These are phyloP conservation scores for Luvunga scandens DNA, from an alignment of 345 rosid species.

Conservation along the genomic window DNA sequence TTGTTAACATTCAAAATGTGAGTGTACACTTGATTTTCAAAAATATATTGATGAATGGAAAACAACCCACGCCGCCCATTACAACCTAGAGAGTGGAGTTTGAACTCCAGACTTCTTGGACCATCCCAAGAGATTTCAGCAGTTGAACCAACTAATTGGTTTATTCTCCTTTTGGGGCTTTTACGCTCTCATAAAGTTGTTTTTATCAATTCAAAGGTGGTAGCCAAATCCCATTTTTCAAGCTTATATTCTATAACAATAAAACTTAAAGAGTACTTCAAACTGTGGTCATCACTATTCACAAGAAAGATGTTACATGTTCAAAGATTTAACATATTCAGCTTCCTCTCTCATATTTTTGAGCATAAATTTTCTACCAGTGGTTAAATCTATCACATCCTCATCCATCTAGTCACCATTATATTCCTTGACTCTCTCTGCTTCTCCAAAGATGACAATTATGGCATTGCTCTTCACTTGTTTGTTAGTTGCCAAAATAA, in stretches of 20 bases:
- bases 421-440: background rate
- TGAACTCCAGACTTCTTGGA: background rate
- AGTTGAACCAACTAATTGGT: background rate
- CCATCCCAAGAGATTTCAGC: background rate
- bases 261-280: background rate
- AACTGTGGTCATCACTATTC: background rate
- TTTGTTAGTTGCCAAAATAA: too few species aligned
- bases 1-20: constrained; percentile 65
- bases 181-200: too few species aligned
- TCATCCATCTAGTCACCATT: background rate
- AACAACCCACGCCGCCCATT: background rate
- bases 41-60: background rate
- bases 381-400: background rate
- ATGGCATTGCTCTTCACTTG: background rate
- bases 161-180: too few species aligned
- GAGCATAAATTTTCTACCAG: background rate
- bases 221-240: background rate
- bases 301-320: background rate
- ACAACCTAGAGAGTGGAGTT: background rate
- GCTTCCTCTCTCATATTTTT: background rate
- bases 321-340: background rate
- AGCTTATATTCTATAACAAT: background rate
- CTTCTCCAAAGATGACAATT: background rate
- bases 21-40: constrained; percentile 21
- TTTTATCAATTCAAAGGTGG: too few species aligned